Evolutionary conservation across 225 moss, liverwort and hornwort species (phyloP).

Genomic region (Antitrichia curtipendula): DNA sequence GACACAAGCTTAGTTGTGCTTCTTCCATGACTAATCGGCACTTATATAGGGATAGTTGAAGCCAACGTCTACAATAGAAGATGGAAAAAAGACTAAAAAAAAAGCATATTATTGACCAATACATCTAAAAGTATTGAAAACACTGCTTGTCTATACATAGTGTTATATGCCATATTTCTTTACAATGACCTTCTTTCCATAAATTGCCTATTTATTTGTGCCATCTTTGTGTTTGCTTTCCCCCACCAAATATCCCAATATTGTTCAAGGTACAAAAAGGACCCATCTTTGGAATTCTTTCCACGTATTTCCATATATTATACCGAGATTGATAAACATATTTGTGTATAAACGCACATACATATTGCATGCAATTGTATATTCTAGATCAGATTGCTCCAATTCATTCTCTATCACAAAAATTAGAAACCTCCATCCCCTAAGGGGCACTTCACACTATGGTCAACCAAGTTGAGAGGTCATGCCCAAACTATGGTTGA

Average conservation of each 20-base stretch:
- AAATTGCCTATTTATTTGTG: not conserved
- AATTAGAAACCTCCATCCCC: not conserved
- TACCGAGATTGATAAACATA: not conserved
- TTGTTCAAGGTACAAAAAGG: not conserved
- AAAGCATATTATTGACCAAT: not conserved
- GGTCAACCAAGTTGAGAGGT: no score
- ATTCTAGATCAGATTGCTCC: not conserved
- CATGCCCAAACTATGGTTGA: no score
- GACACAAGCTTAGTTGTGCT: not conserved
- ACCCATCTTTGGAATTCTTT: not conserved
- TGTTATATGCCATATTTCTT: not conserved
- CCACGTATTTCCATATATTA: not conserved
- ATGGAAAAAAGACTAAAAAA: not conserved
- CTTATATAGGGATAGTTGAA: not conserved
- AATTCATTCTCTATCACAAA: not conserved
- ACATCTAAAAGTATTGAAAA: not conserved
- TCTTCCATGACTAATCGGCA: accelerated
- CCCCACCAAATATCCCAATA: not conserved
- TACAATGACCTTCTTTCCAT: accelerated
- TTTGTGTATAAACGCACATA: not conserved
- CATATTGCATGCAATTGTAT: not conserved
- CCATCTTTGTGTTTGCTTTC: not conserved
- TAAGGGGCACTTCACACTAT: no score
- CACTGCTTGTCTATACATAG: not conserved
- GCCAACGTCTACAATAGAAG: accelerated